These are phyloP conservation scores for Nowakowskiella sp. DNA, from an alignment of 192 early-diverging fungal species.

Conservation along the genomic window DNA sequence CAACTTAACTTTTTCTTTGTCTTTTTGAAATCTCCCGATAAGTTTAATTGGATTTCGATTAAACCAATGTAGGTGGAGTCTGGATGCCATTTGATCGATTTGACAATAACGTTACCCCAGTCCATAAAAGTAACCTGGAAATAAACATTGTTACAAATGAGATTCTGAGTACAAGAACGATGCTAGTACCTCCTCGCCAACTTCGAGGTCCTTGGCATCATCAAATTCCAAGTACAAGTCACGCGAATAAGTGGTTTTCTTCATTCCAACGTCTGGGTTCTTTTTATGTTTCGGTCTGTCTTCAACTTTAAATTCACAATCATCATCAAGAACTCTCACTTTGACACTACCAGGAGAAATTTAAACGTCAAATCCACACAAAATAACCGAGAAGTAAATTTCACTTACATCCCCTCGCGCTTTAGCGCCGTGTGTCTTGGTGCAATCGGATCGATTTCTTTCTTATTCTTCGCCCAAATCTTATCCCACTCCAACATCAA, in stretches of 20 bases:
- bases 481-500: constrained; percentile 98
- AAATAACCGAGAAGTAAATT: constrained; percentile 5
- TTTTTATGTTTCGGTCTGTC: constrained; percentile 90
- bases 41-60: constrained; percentile 67
- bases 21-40: constrained; percentile 93
- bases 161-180: not conserved
- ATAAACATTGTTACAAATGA: not conserved
- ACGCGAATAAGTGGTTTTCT: constrained; percentile 70
- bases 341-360: constrained; percentile 37
- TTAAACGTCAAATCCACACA: constrained; percentile 3
- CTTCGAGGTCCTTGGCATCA: constrained; percentile 72
- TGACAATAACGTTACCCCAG: constrained; percentile 96
- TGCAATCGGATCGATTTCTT: constrained; percentile 90
- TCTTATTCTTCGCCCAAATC: constrained; percentile 95
- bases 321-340: constrained; percentile 55
- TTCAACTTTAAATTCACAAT: constrained; percentile 46
- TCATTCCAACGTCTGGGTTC: constrained; percentile 84
- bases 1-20: constrained; percentile 99
- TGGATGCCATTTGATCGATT: constrained; percentile 51
- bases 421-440: constrained; percentile 82
- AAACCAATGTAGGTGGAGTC: constrained; percentile 44
- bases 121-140: constrained; percentile 87
- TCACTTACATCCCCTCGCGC: constrained; percentile 51
- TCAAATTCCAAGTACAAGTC: constrained; percentile 75
- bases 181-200: constrained; percentile 67